Evolutionary conservation across 2,329 filamentous ascomycete species (phyloP).

Genomic region (Cytospora piceae): DNA sequence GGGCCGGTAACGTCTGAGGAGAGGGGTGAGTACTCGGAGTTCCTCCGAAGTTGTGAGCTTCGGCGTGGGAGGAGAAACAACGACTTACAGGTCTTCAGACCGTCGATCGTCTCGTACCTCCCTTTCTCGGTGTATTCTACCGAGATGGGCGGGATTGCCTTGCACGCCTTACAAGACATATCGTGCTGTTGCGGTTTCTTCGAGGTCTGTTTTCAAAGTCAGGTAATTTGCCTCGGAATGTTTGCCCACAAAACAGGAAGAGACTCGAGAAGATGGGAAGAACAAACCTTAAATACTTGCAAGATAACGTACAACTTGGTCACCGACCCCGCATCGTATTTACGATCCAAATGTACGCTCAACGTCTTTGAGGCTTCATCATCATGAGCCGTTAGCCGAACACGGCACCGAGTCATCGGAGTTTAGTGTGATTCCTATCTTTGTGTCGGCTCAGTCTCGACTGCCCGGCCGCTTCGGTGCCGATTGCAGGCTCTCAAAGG

Average conservation of each 20-base stretch:
- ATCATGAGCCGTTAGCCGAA: constrained; percentile 5
- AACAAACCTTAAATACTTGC: not conserved
- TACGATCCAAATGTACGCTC: not conserved
- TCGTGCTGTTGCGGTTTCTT: not conserved
- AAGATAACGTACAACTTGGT: not conserved
- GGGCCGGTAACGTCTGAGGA: constrained; percentile 43
- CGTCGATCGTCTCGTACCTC: constrained; percentile 44
- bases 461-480: not conserved
- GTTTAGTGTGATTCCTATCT: not conserved
- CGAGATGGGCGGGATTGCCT: constrained; percentile 43
- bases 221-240: not conserved
- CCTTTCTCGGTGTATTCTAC: constrained; percentile 47
- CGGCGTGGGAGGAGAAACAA: not conserved
- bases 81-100: constrained; percentile 47
- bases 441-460: not conserved
- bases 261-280: not conserved
- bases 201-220: not conserved
- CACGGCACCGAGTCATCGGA: constrained; percentile 8
- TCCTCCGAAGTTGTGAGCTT: constrained; percentile 8
- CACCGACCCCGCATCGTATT: not conserved
- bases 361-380: not conserved
- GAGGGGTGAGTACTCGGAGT: not conserved
- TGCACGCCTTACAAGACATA: constrained; percentile 38
- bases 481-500: not conserved
- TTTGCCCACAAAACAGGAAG: not conserved